Evolutionary conservation across 139 green algal species (phyloP), one percentile per base, ranked within the genome.

Genomic region (Limnomonas spitsbergensis): DNA sequence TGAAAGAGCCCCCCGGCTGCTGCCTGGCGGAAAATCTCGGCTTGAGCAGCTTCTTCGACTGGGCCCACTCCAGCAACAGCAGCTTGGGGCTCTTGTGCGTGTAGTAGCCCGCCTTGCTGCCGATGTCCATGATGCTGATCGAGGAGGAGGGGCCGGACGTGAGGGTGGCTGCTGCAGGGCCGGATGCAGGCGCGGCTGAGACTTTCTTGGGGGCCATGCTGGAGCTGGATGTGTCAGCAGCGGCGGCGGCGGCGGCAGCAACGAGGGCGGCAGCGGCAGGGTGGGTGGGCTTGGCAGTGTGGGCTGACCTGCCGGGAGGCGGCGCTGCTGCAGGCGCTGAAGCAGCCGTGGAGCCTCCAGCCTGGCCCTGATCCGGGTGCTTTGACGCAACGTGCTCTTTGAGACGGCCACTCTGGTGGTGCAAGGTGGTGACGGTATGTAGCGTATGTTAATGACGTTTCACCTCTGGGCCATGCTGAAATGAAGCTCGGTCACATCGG

Each of bases 331-430:
- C 47, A 61, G 47, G 14, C 14, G 47, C 47, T 61, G 47, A 20
- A 29, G 14, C 14, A 61, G 47, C 47, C 20, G 47, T 20, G 20
- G 47, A 29, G 14, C 14, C 20, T 14, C 20, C 61, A 72, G 29
- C 61, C 24, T 37, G 61, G 27, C 7, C 24, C 69, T 84, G 56
- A 40, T 86, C 81, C n/a, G 91, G 83, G 38, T 91, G 79, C 76
- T 96, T 86, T 75, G 91, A 89, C 27, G 87, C 78, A 6, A 97
- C 85, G 80, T 97, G 93, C 24, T 96, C 88, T 40, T 88, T 89
- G 0, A 93, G 84, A 2, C 87, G 78, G 0, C 78, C 80, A 47
- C 78, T 89, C 82, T 92, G 78, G 6, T 54, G 69, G 4, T 61
- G 47, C 47, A 61, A 61, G 47, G n/a, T n/a, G 47, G 47, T 61